Percentiles rank a stretch among this genome's conserved stretches.
Conservation (phyloP, 257 asterid species). For the Solanum lignicaule region DNA sequence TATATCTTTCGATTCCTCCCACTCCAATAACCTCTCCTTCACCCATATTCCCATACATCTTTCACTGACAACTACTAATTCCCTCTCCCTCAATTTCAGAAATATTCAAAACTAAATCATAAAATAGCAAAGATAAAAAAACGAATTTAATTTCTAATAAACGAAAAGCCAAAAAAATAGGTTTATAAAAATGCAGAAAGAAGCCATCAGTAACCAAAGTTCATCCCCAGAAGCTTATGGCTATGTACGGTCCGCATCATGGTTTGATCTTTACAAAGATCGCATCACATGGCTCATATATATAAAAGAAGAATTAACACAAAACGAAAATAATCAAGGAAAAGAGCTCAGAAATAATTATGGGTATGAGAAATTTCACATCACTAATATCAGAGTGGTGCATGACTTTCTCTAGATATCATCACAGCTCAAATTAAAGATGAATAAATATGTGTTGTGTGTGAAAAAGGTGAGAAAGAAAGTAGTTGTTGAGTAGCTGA, state of each 20-base stretch:
- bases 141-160: not conserved
- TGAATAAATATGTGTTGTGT: not conserved
- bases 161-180: not conserved
- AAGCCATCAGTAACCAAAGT: constrained; percentile 24
- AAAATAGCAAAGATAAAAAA: not conserved
- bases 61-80: not conserved
- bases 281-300: constrained; percentile 14
- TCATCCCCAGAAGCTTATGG: constrained; percentile 19
- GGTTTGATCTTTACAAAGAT: constrained; percentile 4
- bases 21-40: not conserved
- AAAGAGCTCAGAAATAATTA: constrained; percentile 17
- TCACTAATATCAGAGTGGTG: constrained; percentile 32
- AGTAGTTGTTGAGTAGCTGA: not conserved
- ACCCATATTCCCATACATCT: not conserved
- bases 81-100: not conserved
- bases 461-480: not conserved
- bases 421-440: constrained; percentile 6
- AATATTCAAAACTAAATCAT: not conserved
- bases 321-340: not conserved
- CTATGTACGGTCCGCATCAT: constrained; percentile 37
- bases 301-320: not conserved
- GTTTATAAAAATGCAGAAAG: not conserved
- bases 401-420: constrained; percentile 25
- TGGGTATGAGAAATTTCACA: constrained; percentile 28
- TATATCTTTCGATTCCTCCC: not conserved